Evolutionary conservation across 495 filamentous ascomycete genomes (phyloP).

Genomic region (Staphylotrichum longicolle): DNA sequence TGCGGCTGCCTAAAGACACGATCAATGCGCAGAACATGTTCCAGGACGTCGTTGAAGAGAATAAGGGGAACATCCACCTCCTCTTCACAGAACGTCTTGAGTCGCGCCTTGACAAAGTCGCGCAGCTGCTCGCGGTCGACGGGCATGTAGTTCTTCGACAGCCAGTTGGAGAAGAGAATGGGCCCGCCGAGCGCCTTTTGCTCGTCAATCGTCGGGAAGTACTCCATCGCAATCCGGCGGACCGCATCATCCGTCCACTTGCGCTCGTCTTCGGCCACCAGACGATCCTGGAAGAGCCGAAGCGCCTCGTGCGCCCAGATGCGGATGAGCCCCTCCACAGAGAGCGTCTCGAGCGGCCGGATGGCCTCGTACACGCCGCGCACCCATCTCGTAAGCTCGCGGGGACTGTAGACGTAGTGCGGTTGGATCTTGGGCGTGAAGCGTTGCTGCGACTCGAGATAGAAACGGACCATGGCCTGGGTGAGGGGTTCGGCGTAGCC

Average conservation of each 20-base stretch:
- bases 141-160: constrained; percentile 97
- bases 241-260: constrained; percentile 90
- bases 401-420: constrained; percentile 98
- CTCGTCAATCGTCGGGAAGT: constrained; percentile 91
- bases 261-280: constrained; percentile 91
- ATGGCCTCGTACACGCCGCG: constrained; percentile 97
- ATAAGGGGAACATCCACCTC: constrained; percentile 98
- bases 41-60: constrained; percentile 95
- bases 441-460: constrained; percentile 84
- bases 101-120: constrained; percentile 94
- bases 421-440: constrained; percentile 97
- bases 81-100: constrained; percentile 98
- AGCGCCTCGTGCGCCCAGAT: constrained; percentile 98
- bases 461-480: constrained; percentile 97
- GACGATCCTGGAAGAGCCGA: constrained; percentile 92
- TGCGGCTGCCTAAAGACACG: constrained; percentile 98
- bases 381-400: constrained; percentile 96
- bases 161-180: constrained; percentile 98
- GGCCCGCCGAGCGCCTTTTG: constrained; percentile 85
- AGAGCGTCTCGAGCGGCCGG: constrained; percentile 79
- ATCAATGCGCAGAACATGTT: constrained; percentile 97
- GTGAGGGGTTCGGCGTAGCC: constrained; percentile 93
- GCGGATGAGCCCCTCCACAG: constrained; percentile 86
- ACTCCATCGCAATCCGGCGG: constrained; percentile 76
- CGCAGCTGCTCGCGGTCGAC: constrained; percentile 91